Base-by-base conservation (phyloP, 2,329 filamentous ascomycete genomes). In the Sporothrix humicola region DNA sequence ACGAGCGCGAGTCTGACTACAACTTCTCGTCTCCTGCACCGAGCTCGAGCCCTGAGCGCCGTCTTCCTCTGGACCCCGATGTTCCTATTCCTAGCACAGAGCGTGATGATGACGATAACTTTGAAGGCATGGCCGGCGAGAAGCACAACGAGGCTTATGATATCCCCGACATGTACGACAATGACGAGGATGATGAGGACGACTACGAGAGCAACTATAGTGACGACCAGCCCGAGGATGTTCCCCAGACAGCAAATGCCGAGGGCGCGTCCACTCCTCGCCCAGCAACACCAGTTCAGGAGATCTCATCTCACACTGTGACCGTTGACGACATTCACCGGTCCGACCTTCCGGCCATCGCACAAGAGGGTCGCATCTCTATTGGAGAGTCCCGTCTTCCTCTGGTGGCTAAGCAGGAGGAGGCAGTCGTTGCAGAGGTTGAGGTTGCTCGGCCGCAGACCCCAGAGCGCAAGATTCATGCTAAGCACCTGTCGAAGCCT, bases 11-110 rank as follows among this genome's bases (percentile, higher is more conserved):
- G 72, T 89, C 90, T 3, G 88, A 90, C 73, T 91, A 89, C 76
- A 87, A 88, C 77, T 89, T 91, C 78, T 90, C 89, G 3, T 90
- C 90, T 2, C 88, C 89, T 0, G 83, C 84, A n/a, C 84, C 87
- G 1, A 87, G 86, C 75, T 89, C 88, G 1, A 90, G 83, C 77
- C 87, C 89, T 13, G 85, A 88, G 74, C 87, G 84, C n/a, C 86
- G 83, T 73, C 84, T 89, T 68, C 83, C 89, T 46, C 87, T 94
- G 74, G 94, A 98, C 80, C 95, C 95, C 7, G 95, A 98, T 81
- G 88, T 96, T 56, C 93, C 95, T 0, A 93, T 98, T 77, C 95
- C 93, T 23, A 97, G 93, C 50, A 91, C 94, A 15, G 95, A 98
- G 82, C 73, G 69, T 17, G 76, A 77, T 13, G 75, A 77, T 42